Base-by-base conservation (phyloP, 768 basidiomycete species). In the Coprinopsis sp. region DNA sequence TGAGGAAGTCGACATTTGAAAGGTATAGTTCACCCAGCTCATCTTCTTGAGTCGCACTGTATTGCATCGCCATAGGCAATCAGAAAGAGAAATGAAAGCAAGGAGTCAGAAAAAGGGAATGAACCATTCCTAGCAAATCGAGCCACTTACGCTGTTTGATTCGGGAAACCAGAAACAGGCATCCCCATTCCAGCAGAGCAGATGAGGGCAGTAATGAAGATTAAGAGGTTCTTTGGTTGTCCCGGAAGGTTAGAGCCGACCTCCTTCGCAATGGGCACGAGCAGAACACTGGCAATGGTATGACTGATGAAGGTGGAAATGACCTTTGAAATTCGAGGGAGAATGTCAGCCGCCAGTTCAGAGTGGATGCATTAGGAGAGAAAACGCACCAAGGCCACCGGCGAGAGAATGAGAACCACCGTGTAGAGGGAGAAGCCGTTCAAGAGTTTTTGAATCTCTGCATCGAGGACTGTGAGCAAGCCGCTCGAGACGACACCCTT, bases 101-200 rank as follows among this genome's bases (percentile, higher is more conserved):
- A n/a, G n/a, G 16, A 51, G 29, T 31, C 41, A 30, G 30, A 37
- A 33, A 44, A 46, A 49, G 34, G 40, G 37, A 23, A 36, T 55
- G 47, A 44, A 37, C 21, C 37, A 34, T 42, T 28, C 36, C 49
- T 14, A 37, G 54, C 44, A 31, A 33, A 44, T 37, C 44, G 29
- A 38, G 44, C 33, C 12, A 79, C 87, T 57, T 65, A 94, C 93
- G 92, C 91, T 39, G 91, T 93, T 68, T 96, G 91, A 64, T 97
- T 96, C 0, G 95, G 95, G 73, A 98, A 99, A n/a, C 96, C 96
- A 51, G 91, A 93, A 30, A 98, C 93, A 2, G 95, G 94, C 78
- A 98, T 89, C 10, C 91, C 95, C 96, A 99, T 99, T 1, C 95
- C 96, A 4, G 91, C 73, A 3, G 91, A 94, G 61, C 95, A 97